Base-by-base conservation (phyloP, 2,329 filamentous ascomycete genomes). In the Phyllosticta citriasiana region DNA sequence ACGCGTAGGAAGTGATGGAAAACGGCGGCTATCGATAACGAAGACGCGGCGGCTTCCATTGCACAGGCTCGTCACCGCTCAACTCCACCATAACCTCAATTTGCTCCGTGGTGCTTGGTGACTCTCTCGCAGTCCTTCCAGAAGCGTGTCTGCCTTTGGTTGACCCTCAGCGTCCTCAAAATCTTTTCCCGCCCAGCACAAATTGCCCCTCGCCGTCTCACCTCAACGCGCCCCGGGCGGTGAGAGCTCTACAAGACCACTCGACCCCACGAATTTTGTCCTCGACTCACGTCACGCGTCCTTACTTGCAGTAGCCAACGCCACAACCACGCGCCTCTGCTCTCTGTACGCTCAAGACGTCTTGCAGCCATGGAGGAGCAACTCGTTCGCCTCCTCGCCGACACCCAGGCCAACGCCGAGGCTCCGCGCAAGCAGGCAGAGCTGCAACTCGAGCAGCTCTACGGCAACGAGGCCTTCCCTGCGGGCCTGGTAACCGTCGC, bases 361-460 rank as follows among this genome's bases (percentile, higher is more conserved):
- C 47, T 50, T 19, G 30, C 55, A 56, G 55, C 54, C 54, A 96
- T 96, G 91, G 92, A 96, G 83, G 88, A 95, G 78, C 87, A 96
- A 80, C 85, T 99, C 75, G 86, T 94, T 69, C 86, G 87, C 75
- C 83, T 97, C 73, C 86, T 99, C 66, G 85, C 88, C 70, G 90
- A 91, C 76, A 96, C 92, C 57, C 91, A 96, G 78, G 86, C 87
- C 65, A 70, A 88, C 63, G 84, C 86, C 63, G 87, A 93, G 73
- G 85, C 78, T 60, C 86, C 88, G 62, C 88, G 93, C 74, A 91
- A 89, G 73, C 85, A 89, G 73, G 94, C 94, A 68, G 94, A 99
- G 78, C 81, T 87, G 71, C 88, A 91, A 69, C 83, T 97, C 57
- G 84, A 86, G 72, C 84, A 84, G 65, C 84, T 89, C 65, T 87